phyloP scores from a whole-genome alignment of 2,329 filamentous ascomycete species.

The Trichoderma gracile region DNA sequence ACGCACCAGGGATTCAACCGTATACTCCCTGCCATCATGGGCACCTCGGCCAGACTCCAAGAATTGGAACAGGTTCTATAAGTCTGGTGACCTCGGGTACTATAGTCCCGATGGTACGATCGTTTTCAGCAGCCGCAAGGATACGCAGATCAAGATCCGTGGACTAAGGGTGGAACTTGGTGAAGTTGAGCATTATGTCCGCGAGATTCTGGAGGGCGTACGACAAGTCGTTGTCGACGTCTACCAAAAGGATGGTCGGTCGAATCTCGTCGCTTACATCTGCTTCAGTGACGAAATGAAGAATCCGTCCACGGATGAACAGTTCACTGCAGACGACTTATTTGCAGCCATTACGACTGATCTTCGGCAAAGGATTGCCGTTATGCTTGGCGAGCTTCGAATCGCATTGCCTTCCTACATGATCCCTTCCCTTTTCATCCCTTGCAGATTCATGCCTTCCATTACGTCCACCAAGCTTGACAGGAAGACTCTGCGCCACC shows the following conservation, averaged over 20 bases:
- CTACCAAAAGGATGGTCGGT: background rate
- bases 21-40: slow-evolving; percentile 2
- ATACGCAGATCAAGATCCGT: slow-evolving; percentile 57
- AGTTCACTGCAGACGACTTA: background rate
- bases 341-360: slow-evolving; percentile 21
- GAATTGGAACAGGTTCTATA: slow-evolving; percentile 38
- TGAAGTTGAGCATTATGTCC: slow-evolving; percentile 28
- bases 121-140: slow-evolving; percentile 51
- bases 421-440: slow-evolving; percentile 29
- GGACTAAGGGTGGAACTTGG: slow-evolving; percentile 54
- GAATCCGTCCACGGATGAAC: background rate
- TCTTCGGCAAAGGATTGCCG: slow-evolving; percentile 20
- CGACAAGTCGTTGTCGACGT: slow-evolving; percentile 15
- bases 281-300: slow-evolving; percentile 4
- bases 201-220: background rate
- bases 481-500: background rate
- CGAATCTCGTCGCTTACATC: slow-evolving; percentile 8
- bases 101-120: slow-evolving; percentile 44
- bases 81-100: slow-evolving; percentile 48
- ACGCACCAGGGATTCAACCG: slow-evolving; percentile 48
- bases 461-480: slow-evolving; percentile 28
- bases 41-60: background rate
- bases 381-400: background rate
- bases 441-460: slow-evolving; percentile 27
- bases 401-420: slow-evolving; percentile 27